Evolutionary conservation across 2,329 filamentous ascomycete species (phyloP), one percentile per base, ranked within the genome.

Genomic region (Colletotrichum salicis): DNA sequence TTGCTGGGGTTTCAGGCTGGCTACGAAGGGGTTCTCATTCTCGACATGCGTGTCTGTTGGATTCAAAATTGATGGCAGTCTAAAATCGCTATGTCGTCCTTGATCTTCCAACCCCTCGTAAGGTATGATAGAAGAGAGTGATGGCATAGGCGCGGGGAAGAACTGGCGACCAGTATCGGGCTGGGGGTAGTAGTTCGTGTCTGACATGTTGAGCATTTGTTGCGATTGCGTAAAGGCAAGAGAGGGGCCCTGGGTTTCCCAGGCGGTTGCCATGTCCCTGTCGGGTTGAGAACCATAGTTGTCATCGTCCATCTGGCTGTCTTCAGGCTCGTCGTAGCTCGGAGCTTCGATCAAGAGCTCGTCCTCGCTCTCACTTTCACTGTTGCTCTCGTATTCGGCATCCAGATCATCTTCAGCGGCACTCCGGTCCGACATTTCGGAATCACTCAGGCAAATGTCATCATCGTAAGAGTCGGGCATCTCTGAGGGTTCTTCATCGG

Each of bases 351-450:
- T 33, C 22, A 15, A 33, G 48, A 45, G 51, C 24, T 60, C 66
- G n/a, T 22, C 22, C 24, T 55, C 51, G 12, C 57, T 48, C 19
- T 59, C 66, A 19, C 29, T 31, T 6, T 71, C 55, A 3, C 27
- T 65, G n/a, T 29, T 55, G n/a, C 24, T 60, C 22, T 68, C 65
- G n/a, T n/a, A 24, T 75, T 77, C 60, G 7, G 54, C 56, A 8
- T 73, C 72, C 15, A 56, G n/a, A 5, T 66, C 64, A 22, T 79
- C 76, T 7, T 78, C 76, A 15, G 79, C 77, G 33, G 76, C 79
- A 29, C 74, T 74, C 0, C 74, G 68, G 27, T 78, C 78, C 41
- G 81, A 79, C 2, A 76, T 70, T 22, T 84, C 82, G 8, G 76
- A 71, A 37, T 58, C 67, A 33, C 67, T 71, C 5, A 72, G 55